Evolutionary conservation across 257 asterid species (phyloP), one percentile per base, ranked within the genome.

Genomic region (Solanum etuberosum): DNA sequence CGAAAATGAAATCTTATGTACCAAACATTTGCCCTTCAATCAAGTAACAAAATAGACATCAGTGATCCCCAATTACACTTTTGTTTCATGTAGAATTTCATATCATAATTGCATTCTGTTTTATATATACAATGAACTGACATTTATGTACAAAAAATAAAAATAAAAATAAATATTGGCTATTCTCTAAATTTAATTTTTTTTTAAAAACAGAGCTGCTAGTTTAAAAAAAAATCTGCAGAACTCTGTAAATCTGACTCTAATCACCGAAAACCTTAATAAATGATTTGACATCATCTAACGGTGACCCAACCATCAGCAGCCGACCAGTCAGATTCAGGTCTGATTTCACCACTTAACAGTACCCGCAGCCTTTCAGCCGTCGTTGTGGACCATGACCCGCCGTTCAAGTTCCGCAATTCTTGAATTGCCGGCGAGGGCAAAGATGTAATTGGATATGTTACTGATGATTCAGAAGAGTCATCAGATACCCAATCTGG

Each of bases 271-370:
- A n/a, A 61, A n/a, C 29, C 27, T 21, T 20, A 57, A 20, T 84
- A 83, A 85, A 38, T 42, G 40, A 83, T 83, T 38, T 35, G 86
- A 71, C 90, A 84, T 94, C 94, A 93, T 91, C 98, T 93, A 4
- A 95, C 88, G 57, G 91, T 91, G 91, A 94, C 81, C 99, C 99
- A 96, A 46, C 90, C 96, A 31, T 89, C 95, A 43, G 91, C 77
- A 84, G 78, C 91, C 32, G 94, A 90, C 95, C 97, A 93, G 89
- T 92, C 85, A 35, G 91, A 46, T 27, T 80, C 65, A 46, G 92
- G 23, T 84, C 43, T 21, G 42, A 76, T 86, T 46, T 89, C 87
- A 31, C 70, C 67, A 14, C 89, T 74, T 35, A 96, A 48, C 42
- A 96, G 40, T 9, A 82, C 83, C 83, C 48, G 83, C 87, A 95